Evolutionary conservation across 495 filamentous ascomycete species (phyloP), one percentile per base, ranked within the genome.

Genomic region (Cairneyella variabilis): DNA sequence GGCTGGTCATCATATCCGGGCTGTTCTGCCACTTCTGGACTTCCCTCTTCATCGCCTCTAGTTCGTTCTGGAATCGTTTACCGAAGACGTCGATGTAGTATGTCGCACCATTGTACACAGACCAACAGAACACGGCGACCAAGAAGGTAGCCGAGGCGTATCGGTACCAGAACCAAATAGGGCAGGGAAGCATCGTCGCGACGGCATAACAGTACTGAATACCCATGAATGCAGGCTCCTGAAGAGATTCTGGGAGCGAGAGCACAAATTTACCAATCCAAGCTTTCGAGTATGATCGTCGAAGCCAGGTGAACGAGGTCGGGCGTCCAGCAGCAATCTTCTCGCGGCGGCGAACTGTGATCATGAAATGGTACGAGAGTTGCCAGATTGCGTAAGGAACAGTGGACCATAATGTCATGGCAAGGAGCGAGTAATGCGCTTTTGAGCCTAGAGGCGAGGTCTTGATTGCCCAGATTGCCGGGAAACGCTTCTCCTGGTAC

Each of bases 51-150:
- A 98, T 78, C 27, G 85, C 79, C 67, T 97, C 95, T 18, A 98
- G 75, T 69, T 98, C 95, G 65, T 91, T 95, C 74, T 97, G 89
- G 75, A 97, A 97, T 4, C 91, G 83, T 64, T 86, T 96, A 51
- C 93, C 93, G 59, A 96, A 98, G 12, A 96, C 85, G 59, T 98
- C 93, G 65, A 97, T 96, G 67, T 98, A 98, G 66, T 87, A 98
- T 12, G 91, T 96, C 21, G 91, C 89, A 23, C 93, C 93, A 58
- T 98, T 98, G 68, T 96, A 90, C 44, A 96, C 81, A 60, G 86
- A 91, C 91, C 92, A 95, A 27, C 80, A 69, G 61, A 97, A 97
- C 17, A 98, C 80, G 8, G 78, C 73, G 4, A 84, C 69, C 48
- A 98, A 73, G 71, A 96, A 97, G 0, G 66, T 52, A 1, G 83